phyloP scores from a whole-genome alignment of 139 green algal species.

The Picochlorum sp. region DNA sequence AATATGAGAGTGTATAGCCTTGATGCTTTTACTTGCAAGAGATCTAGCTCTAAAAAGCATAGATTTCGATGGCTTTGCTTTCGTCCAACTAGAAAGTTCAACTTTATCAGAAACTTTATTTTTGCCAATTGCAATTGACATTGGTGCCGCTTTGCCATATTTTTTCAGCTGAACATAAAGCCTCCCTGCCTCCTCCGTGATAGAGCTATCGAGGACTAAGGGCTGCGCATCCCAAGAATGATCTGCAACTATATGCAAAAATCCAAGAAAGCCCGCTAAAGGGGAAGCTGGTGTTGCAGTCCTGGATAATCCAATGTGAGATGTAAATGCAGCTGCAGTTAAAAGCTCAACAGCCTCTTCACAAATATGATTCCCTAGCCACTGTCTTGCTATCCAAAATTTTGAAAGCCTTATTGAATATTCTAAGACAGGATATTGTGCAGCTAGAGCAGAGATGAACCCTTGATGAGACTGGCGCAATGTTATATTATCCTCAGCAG shows the following conservation, averaged over 20 bases:
- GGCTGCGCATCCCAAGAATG: slow-evolving; percentile 48
- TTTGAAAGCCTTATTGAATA: slow-evolving; percentile 38
- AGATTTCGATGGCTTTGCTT: background rate
- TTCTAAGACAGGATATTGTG: slow-evolving; percentile 37
- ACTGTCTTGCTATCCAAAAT: slow-evolving; percentile 52
- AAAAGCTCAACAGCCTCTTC: slow-evolving; percentile 62
- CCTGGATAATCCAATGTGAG: background rate
- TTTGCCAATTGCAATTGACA: slow-evolving; percentile 41
- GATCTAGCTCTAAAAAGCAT: slow-evolving; percentile 16
- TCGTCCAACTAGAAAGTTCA: slow-evolving; percentile 28
- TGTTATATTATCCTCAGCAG: slow-evolving; percentile 11
- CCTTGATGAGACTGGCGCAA: slow-evolving; percentile 53
- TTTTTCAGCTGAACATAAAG: background rate
- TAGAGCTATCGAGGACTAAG: slow-evolving; percentile 48
- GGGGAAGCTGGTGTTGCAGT: background rate
- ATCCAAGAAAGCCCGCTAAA: slow-evolving; percentile 51
- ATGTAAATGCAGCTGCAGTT: slow-evolving; percentile 34
- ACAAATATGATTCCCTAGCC: slow-evolving; percentile 31
- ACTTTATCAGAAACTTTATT: background rate
- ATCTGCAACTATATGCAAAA: slow-evolving; percentile 49
- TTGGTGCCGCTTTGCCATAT: slow-evolving; percentile 8
- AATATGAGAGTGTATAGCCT: slow-evolving; percentile 5
- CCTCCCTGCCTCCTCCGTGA: slow-evolving; percentile 11
- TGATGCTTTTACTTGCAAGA: slow-evolving; percentile 8
- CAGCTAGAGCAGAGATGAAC: slow-evolving; percentile 27